phyloP scores from a whole-genome alignment of 192 early-diverging fungal genomes.

The Podila epicladia region DNA sequence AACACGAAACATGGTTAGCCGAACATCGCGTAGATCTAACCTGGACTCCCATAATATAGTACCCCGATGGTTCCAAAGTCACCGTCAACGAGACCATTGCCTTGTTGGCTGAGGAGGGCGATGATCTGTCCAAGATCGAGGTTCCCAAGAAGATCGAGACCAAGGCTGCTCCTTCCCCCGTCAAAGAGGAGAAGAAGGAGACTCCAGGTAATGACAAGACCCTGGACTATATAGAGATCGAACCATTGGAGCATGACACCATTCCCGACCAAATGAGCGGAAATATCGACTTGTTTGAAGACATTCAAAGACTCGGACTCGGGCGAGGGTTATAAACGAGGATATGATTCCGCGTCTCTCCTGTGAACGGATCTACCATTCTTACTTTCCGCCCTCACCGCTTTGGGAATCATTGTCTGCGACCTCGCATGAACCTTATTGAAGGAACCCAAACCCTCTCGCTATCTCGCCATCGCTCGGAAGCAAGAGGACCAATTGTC shows the following conservation, averaged over 20 bases:
- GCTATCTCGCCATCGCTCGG: too few species aligned
- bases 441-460: too few species aligned
- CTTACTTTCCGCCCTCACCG: too few species aligned
- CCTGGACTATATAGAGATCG: not conserved
- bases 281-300: too few species aligned
- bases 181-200: slow-evolving; percentile 50
- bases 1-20: not conserved
- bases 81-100: slow-evolving; percentile 82
- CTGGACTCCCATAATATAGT: slow-evolving; percentile 18
- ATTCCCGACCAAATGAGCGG: too few species aligned
- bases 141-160: slow-evolving; percentile 57
- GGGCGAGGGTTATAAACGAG: too few species aligned
- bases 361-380: too few species aligned
- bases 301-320: too few species aligned
- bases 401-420: too few species aligned
- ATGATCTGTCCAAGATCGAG: slow-evolving; percentile 83
- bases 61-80: slow-evolving; percentile 75
- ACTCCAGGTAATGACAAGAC: slow-evolving; percentile 13
- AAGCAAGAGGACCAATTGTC: too few species aligned
- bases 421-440: too few species aligned
- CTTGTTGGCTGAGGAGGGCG: slow-evolving; percentile 90
- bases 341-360: too few species aligned
- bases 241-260: not conserved
- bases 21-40: not conserved
- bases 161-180: slow-evolving; percentile 27